These are phyloP conservation scores for Torrubiellomyces zombiae DNA, from an alignment of 2,329 filamentous ascomycete genomes.

Conservation along the genomic window DNA sequence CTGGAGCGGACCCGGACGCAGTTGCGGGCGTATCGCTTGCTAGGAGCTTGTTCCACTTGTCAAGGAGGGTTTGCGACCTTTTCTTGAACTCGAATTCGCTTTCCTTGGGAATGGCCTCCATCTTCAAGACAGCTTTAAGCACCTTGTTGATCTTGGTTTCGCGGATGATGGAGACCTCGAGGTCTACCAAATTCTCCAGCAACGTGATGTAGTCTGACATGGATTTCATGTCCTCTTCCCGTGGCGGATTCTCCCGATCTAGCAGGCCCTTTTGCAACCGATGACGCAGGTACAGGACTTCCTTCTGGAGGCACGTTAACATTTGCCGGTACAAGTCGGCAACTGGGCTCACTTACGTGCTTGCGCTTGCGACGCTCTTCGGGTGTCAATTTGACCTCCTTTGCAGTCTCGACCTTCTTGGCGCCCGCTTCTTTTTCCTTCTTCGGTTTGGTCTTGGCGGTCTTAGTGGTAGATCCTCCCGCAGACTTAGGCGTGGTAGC, in stretches of 20 bases:
- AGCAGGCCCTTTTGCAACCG: conserved; percentile 90
- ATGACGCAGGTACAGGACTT: conserved; percentile 86
- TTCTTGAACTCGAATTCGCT: conserved; percentile 81
- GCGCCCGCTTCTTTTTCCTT: conserved; percentile 38
- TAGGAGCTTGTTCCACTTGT: conserved; percentile 79
- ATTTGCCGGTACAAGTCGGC: background rate
- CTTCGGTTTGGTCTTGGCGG: conserved; percentile 39
- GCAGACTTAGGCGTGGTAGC: conserved; percentile 38
- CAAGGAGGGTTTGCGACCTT: conserved; percentile 63
- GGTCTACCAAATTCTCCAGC: conserved; percentile 61
- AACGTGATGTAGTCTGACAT: conserved; percentile 68
- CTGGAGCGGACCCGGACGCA: conserved; percentile 16
- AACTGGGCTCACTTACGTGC: conserved; percentile 37
- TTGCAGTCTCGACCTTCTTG: conserved; percentile 34
- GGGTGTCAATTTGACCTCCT: conserved; percentile 39
- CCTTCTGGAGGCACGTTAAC: conserved; percentile 35
- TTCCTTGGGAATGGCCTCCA: conserved; percentile 71
- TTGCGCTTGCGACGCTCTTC: conserved; percentile 43
- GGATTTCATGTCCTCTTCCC: conserved; percentile 64
- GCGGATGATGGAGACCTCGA: conserved; percentile 80
- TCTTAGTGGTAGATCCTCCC: conserved; percentile 34
- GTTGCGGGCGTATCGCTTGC: conserved; percentile 32
- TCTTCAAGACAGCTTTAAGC: conserved; percentile 81
- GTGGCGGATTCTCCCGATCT: conserved; percentile 67
- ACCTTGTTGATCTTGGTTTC: conserved; percentile 98